A percentile compares a stretch with the other conserved stretches of the same genome.
These are phyloP conservation scores for Pseudogymnoascus sp. DNA, from an alignment of 2,329 filamentous ascomycete species.

Conservation along the genomic window DNA sequence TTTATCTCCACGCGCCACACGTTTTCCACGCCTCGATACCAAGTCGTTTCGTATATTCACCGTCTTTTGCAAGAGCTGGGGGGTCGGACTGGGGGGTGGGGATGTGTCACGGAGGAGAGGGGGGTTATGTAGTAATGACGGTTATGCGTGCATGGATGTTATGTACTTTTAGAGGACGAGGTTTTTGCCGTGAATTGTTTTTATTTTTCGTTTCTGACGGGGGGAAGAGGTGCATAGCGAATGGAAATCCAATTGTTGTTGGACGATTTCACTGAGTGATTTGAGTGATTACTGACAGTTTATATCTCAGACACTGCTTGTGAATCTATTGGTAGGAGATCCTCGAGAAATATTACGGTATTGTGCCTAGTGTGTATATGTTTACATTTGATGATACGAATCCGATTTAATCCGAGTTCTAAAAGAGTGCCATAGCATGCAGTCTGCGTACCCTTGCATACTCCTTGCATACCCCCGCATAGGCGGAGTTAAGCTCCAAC, in stretches of 20 bases:
- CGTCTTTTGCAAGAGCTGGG: slow-evolving; percentile 9
- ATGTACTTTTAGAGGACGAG: slow-evolving; percentile 5
- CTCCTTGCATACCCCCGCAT: too few relatives aligned
- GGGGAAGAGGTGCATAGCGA: not conserved
- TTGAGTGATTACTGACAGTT: not conserved
- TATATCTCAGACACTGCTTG: too few relatives aligned
- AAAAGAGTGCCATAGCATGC: too few relatives aligned
- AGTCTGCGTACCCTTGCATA: too few relatives aligned
- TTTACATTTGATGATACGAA: too few relatives aligned
- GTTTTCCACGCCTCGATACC: slow-evolving; percentile 9
- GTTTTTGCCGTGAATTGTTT: not conserved
- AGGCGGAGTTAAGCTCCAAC: too few relatives aligned
- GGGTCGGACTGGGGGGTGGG: not conserved
- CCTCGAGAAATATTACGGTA: too few relatives aligned
- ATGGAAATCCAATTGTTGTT: not conserved
- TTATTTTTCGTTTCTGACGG: slow-evolving; percentile 2
- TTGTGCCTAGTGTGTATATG: too few relatives aligned
- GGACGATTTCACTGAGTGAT: not conserved
- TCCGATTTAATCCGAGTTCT: too few relatives aligned
- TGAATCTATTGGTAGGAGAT: too few relatives aligned
- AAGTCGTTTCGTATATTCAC: slow-evolving; percentile 8
- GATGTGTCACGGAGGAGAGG: not conserved
- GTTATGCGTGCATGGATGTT: slow-evolving; percentile 5
- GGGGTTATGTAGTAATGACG: not conserved
- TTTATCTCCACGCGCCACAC: slow-evolving; percentile 6